These are phyloP conservation scores for Malbranchea zuffiana DNA, from an alignment of 2,329 filamentous ascomycete species.

Conservation along the genomic window DNA sequence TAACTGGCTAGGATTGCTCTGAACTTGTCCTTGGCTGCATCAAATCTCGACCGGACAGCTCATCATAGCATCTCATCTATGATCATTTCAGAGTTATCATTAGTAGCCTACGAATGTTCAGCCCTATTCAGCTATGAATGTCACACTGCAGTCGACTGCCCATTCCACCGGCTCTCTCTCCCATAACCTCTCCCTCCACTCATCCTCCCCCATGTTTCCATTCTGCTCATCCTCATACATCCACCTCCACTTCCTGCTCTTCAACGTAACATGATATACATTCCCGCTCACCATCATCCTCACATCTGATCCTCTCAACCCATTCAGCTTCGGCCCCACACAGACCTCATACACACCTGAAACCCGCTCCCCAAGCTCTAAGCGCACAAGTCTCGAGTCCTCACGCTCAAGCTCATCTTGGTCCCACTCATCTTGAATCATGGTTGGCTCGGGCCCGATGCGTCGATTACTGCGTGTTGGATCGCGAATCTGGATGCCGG, in stretches of 20 bases:
- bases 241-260: conserved; percentile 1
- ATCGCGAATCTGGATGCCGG: neutral
- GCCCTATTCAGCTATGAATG: conserved; percentile 2
- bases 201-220: conserved; percentile 1
- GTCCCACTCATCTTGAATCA: conserved; percentile 1
- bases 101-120: too few relatives aligned
- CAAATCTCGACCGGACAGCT: too few relatives aligned
- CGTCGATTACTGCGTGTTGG: conserved; percentile 1
- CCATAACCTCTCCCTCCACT: conserved; percentile 1
- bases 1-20: too few relatives aligned
- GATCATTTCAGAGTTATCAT: too few relatives aligned
- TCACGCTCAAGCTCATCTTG: conserved; percentile 1
- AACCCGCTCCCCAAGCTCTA: neutral
- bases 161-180: conserved; percentile 1
- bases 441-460: conserved; percentile 1
- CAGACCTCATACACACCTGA: neutral
- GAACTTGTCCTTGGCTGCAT: too few relatives aligned
- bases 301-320: conserved; percentile 1
- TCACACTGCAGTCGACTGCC: conserved; percentile 1
- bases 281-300: neutral
- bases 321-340: neutral
- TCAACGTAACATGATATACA: neutral
- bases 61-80: too few relatives aligned
- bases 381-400: conserved; percentile 1
- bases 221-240: conserved; percentile 3